Conservation (phyloP, 2,329 filamentous ascomycete species). For the Salinomyces thailandicus region DNA sequence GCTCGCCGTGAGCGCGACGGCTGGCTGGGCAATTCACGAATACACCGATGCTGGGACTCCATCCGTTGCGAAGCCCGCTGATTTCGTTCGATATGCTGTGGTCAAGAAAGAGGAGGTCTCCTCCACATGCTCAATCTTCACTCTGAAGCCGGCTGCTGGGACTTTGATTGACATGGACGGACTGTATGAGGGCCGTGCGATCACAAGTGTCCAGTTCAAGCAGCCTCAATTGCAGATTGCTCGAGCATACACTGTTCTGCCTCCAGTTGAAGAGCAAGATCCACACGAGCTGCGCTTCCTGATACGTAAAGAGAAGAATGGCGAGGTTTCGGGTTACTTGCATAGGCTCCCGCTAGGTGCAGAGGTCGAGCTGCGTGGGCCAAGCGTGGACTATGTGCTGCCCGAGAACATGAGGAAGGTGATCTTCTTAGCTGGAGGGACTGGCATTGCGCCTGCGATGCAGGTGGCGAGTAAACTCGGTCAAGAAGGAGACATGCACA, state of each 20-base stretch:
- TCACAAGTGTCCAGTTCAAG: constrained; percentile 88
- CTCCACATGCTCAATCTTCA: constrained; percentile 58
- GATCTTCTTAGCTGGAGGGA: constrained; percentile 83
- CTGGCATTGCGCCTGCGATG: constrained; percentile 80
- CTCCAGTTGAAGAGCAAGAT: constrained; percentile 34
- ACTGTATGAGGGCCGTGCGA: constrained; percentile 37
- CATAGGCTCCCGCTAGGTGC: constrained; percentile 50
- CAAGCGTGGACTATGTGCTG: constrained; percentile 55
- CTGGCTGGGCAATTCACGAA: background rate
- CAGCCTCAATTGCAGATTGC: constrained; percentile 91
- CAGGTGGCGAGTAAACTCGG: constrained; percentile 59
- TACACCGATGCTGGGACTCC: background rate
- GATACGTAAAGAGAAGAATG: constrained; percentile 65
- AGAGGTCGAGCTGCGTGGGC: constrained; percentile 66
- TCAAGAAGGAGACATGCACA: constrained; percentile 43
- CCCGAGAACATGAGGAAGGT: constrained; percentile 47
- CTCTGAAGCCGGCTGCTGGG: constrained; percentile 38
- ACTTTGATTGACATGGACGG: constrained; percentile 12
- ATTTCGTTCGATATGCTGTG: constrained; percentile 46
- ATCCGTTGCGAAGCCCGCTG: constrained; percentile 2
- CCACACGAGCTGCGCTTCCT: constrained; percentile 53
- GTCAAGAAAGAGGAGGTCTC: constrained; percentile 52
- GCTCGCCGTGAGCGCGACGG: background rate
- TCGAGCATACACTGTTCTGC: constrained; percentile 81
- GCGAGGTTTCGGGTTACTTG: constrained; percentile 80